A percentile compares a stretch with the other conserved stretches of the same genome.
Conservation (phyloP, 495 filamentous ascomycete species). For the Corynascus novoguineensis region DNA sequence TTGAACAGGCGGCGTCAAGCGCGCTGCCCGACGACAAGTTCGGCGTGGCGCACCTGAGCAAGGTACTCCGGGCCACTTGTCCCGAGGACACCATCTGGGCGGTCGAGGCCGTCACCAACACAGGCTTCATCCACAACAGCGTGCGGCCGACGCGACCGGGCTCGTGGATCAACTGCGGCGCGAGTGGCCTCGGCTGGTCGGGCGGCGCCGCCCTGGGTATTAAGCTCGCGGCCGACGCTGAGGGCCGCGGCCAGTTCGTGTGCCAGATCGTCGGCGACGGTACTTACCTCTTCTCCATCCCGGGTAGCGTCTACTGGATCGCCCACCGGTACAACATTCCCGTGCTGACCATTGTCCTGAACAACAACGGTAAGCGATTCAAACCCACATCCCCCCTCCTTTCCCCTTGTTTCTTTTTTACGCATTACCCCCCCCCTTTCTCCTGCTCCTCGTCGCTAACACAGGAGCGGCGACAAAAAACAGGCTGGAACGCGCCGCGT, state of each 20-base stretch:
- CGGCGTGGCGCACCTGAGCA: slow-evolving; percentile 64
- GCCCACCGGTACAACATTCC: slow-evolving; percentile 81
- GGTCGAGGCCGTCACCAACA: slow-evolving; percentile 85
- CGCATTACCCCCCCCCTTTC: too few species aligned
- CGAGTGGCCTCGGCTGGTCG: slow-evolving; percentile 92
- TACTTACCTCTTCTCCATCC: slow-evolving; percentile 83
- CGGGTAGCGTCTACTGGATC: slow-evolving; percentile 92
- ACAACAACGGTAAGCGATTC: slow-evolving; percentile 67
- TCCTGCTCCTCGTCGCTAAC: too few species aligned
- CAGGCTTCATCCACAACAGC: slow-evolving; percentile 71
- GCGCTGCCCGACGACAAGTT: slow-evolving; percentile 59
- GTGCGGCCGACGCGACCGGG: slow-evolving; percentile 71
- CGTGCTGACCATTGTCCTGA: slow-evolving; percentile 83
- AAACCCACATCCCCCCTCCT: too few species aligned
- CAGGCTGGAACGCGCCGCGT: slow-evolving; percentile 81
- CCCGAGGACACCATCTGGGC: slow-evolving; percentile 78
- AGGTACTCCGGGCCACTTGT: slow-evolving; percentile 55
- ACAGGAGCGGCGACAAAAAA: too few species aligned
- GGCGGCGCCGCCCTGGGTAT: slow-evolving; percentile 83
- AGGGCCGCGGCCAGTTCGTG: slow-evolving; percentile 71
- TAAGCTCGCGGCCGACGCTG: slow-evolving; percentile 70
- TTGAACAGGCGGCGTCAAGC: slow-evolving; percentile 49
- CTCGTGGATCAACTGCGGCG: slow-evolving; percentile 89
- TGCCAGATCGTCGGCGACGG: slow-evolving; percentile 92
- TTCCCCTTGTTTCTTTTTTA: slow-evolving; percentile 1